Evolutionary conservation across 2,329 filamentous ascomycete genomes (phyloP), one percentile per base, ranked within the genome.

Genomic region (Phaeoacremonium minimum): DNA sequence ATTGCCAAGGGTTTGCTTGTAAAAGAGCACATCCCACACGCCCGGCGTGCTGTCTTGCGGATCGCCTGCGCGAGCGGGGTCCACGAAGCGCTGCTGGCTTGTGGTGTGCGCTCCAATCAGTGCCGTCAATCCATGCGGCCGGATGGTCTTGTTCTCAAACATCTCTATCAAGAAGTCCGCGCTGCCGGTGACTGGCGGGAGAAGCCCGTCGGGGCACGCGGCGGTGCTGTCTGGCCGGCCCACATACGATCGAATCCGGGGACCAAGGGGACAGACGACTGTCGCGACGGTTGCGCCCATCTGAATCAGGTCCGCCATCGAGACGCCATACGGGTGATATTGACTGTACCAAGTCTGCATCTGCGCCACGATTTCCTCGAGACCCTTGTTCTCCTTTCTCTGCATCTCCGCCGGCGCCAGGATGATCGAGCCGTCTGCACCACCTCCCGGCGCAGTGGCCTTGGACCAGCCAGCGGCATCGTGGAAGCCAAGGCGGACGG

Each of bases 51-150:
- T 65, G 41, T 78, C 74, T 41, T 76, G 69, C 0, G 72, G 63
- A 13, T 64, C 60, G 13, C 63, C 64, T 4, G 61, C 58, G 28
- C 66, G 57, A 5, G 46, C 39, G 1, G 48, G 32, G 40, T 73
- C 62, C 43, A 66, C 61, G 30, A 64, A 63, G 42, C 63, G 61
- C 48, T 77, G 71, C 45, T 67, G 66, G 4, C 67, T 69, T 4
- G 68, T 64, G 2, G 67, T 69, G 48, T 78, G 75, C 0, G 75
- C 73, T 28, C 75, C 75, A 8, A 78, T 50, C 3, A 78, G 65
- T 5, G 75, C 73, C 4, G 71, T 68, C 2, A 75, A 63, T 9
- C 72, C 69, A 28, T 63, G 63, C 0, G 66, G 61, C 14, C 53
- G 58, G 44, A 79, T 74, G 4, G 72, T 75, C 55, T 79, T 77